A percentile compares a stretch with the other conserved stretches of the same genome.
These are phyloP conservation scores for Aspergillus nomiae DNA, from an alignment of 2,329 filamentous ascomycete species.

Conservation along the genomic window DNA sequence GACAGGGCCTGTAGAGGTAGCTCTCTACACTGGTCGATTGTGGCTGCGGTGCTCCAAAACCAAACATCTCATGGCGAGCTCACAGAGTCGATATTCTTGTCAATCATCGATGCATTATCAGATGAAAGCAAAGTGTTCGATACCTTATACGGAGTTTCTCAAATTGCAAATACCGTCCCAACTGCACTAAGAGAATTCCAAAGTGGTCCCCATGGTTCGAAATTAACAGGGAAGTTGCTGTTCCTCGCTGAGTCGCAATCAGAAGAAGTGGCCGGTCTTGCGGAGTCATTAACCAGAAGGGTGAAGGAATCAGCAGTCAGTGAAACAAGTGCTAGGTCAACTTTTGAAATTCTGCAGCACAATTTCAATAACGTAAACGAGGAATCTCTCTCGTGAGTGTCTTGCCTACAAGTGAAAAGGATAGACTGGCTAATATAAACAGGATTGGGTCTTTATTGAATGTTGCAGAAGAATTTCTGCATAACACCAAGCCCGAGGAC, in stretches of 20 bases:
- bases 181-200: constrained; percentile 47
- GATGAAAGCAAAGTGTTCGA: constrained; percentile 37
- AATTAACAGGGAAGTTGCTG: constrained; percentile 55
- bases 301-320: constrained; percentile 40
- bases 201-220: constrained; percentile 48
- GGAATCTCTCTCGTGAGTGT: constrained; percentile 50
- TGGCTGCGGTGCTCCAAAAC: constrained; percentile 43
- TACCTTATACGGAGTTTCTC: constrained; percentile 48
- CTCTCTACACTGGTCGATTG: constrained; percentile 39
- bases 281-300: constrained; percentile 36
- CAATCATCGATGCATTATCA: constrained; percentile 45
- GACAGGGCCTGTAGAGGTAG: constrained; percentile 39
- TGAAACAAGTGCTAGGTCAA: constrained; percentile 46
- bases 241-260: constrained; percentile 56
- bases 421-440: constrained; percentile 27
- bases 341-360: constrained; percentile 56
- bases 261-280: constrained; percentile 51
- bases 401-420: background rate
- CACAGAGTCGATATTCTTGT: constrained; percentile 38
- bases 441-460: constrained; percentile 60
- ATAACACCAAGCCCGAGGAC: constrained; percentile 31
- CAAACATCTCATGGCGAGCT: constrained; percentile 35
- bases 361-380: constrained; percentile 50
- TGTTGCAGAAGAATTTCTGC: constrained; percentile 54
- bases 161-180: constrained; percentile 44